A percentile compares a stretch with the other conserved stretches of the same genome.
Evolutionary conservation across 371 early-diverging fungal species (phyloP).

Genomic region (Lichtheimia hyalospora): DNA sequence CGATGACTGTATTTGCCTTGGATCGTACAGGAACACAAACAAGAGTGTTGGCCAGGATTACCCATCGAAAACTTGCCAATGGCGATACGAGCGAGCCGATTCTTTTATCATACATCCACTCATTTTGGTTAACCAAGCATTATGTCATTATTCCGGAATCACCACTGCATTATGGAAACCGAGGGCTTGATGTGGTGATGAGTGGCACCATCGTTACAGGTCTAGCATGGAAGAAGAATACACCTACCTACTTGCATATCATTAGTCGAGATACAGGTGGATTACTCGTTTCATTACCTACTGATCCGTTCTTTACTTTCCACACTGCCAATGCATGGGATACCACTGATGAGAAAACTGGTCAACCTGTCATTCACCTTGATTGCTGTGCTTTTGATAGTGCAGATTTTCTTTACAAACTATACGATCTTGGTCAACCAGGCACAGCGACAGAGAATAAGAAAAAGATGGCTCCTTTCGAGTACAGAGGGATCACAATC

Average conservation of each 20-base stretch:
- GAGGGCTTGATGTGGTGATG: slow-evolving; percentile 44
- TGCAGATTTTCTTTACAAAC: slow-evolving; percentile 33
- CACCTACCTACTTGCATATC: slow-evolving; percentile 48
- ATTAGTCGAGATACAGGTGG: slow-evolving; percentile 35
- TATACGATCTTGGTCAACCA: slow-evolving; percentile 23
- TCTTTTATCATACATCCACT: slow-evolving; percentile 35
- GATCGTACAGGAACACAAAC: slow-evolving; percentile 1
- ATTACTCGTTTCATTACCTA: slow-evolving; percentile 49
- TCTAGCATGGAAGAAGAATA: slow-evolving; percentile 34
- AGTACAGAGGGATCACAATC: slow-evolving; percentile 16
- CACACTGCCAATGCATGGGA: slow-evolving; percentile 59
- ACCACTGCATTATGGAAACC: slow-evolving; percentile 40
- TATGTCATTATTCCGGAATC: slow-evolving; percentile 57
- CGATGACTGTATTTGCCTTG: slow-evolving; percentile 8
- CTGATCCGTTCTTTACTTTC: slow-evolving; percentile 50
- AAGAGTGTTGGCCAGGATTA: slow-evolving; percentile 42
- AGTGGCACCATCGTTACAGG: slow-evolving; percentile 38
- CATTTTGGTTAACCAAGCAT: slow-evolving; percentile 48
- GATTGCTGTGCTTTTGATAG: slow-evolving; percentile 30
- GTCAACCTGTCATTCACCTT: slow-evolving; percentile 25
- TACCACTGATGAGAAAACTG: slow-evolving; percentile 23
- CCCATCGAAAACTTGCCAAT: slow-evolving; percentile 20
- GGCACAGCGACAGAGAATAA: slow-evolving; percentile 4
- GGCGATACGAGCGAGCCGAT: slow-evolving; percentile 13
- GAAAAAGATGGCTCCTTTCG: background rate